Evolutionary conservation across 2,329 filamentous ascomycete genomes (phyloP).

Genomic region (Onygenales sp.): DNA sequence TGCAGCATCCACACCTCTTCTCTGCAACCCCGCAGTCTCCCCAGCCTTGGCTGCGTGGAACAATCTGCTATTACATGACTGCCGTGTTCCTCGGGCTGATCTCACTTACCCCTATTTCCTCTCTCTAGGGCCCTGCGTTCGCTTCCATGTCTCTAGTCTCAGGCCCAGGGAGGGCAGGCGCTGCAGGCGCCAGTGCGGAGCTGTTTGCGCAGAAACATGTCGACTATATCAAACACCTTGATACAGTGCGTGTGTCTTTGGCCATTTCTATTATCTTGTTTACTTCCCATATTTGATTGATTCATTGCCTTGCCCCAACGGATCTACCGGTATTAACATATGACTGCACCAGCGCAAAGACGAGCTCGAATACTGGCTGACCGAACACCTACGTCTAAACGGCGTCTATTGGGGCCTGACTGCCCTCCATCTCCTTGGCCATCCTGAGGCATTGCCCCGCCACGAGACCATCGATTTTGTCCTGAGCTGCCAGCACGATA

Average conservation of each 20-base stretch:
- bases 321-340: conserved; percentile 6
- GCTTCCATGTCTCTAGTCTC: conserved; percentile 50
- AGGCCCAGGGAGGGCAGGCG: conserved; percentile 47
- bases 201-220: conserved; percentile 63
- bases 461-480: conserved; percentile 81
- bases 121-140: neutral
- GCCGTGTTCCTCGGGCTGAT: too few relatives aligned
- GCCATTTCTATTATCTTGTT: conserved; percentile 11
- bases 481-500: conserved; percentile 83
- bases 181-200: conserved; percentile 34
- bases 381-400: conserved; percentile 89
- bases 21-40: too few relatives aligned
- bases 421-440: conserved; percentile 73
- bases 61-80: too few relatives aligned
- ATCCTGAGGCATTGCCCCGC: conserved; percentile 70
- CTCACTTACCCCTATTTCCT: too few relatives aligned
- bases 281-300: neutral
- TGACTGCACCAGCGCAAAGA: conserved; percentile 61
- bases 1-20: too few relatives aligned
- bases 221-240: conserved; percentile 83
- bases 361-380: conserved; percentile 96
- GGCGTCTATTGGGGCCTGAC: conserved; percentile 95
- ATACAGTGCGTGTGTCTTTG: conserved; percentile 52
- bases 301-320: conserved; percentile 15
- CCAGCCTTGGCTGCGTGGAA: too few relatives aligned